A percentile compares a stretch with the other conserved stretches of the same genome.
Conservation (phyloP, 345 rosid species). For the Sisymbrium irio region DNA sequence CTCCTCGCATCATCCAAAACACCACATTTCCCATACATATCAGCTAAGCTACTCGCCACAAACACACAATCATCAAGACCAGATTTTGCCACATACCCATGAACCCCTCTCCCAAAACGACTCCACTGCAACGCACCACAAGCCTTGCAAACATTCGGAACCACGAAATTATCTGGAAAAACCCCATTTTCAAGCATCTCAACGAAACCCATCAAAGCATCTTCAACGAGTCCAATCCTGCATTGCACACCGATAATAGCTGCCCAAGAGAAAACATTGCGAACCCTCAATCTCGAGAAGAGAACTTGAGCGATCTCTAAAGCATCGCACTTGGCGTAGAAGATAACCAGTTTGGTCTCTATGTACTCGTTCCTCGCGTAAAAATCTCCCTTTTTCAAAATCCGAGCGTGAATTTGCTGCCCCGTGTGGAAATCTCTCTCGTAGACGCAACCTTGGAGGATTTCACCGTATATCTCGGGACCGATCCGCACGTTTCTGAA, state of each 20-base stretch:
- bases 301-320: constrained; percentile 42
- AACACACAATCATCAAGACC: constrained; percentile 58
- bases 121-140: constrained; percentile 61
- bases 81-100: constrained; percentile 59
- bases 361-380: constrained; percentile 56
- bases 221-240: constrained; percentile 49
- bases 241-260: constrained; percentile 69
- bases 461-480: constrained; percentile 62
- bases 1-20: constrained; percentile 55
- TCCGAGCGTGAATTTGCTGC: constrained; percentile 70
- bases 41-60: constrained; percentile 65
- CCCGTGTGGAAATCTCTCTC: constrained; percentile 53
- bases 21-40: constrained; percentile 68
- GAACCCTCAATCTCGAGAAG: constrained; percentile 44
- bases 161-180: constrained; percentile 62
- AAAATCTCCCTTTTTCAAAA: constrained; percentile 57
- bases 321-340: constrained; percentile 62
- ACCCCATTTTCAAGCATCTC: constrained; percentile 58
- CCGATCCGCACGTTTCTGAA: constrained; percentile 38
- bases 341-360: constrained; percentile 64
- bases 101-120: constrained; percentile 63
- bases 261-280: constrained; percentile 82
- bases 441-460: constrained; percentile 73
- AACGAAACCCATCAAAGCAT: constrained; percentile 52
- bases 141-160: constrained; percentile 74